Conservation (phyloP, 2,329 filamentous ascomycete species). For the Samsoniella hepiali region DNA sequence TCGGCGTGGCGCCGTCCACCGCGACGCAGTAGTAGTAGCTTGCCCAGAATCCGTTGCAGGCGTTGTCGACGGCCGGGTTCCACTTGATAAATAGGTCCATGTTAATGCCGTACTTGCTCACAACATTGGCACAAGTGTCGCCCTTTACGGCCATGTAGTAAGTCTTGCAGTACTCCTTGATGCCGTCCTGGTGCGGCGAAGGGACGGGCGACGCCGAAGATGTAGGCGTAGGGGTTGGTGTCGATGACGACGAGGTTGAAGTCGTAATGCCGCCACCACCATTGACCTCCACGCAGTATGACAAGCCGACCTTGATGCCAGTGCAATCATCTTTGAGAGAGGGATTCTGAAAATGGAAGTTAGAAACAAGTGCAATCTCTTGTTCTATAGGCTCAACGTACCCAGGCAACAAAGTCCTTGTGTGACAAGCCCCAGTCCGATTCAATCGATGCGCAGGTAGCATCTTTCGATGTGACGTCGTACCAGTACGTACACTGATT, state of each 20-base stretch:
- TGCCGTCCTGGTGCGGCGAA: not conserved
- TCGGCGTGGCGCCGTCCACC: not conserved
- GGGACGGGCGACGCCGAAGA: not conserved
- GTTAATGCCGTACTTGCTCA: not conserved
- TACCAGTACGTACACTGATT: no score
- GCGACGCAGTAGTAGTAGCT: not conserved
- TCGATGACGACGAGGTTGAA: no score
- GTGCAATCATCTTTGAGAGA: conserved; percentile 10
- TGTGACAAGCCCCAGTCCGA: no score
- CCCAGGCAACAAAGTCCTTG: no score
- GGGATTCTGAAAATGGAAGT: conserved; percentile 4
- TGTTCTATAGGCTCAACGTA: no score
- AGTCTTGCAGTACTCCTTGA: conserved; percentile 9
- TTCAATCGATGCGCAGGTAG: no score
- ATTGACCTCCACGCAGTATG: conserved; percentile 15
- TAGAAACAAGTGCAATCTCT: no score
- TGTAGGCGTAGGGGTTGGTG: not conserved
- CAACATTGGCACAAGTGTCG: conserved; percentile 7
- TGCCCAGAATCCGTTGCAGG: not conserved
- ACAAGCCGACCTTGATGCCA: not conserved
- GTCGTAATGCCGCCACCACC: no score
- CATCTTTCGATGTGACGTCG: not conserved
- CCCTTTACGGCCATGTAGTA: conserved; percentile 3
- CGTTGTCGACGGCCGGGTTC: conserved; percentile 3
- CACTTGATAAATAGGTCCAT: conserved; percentile 1